These are phyloP conservation scores for Hymenoscyphus salicellus DNA, from an alignment of 2,329 filamentous ascomycete species.

Conservation along the genomic window DNA sequence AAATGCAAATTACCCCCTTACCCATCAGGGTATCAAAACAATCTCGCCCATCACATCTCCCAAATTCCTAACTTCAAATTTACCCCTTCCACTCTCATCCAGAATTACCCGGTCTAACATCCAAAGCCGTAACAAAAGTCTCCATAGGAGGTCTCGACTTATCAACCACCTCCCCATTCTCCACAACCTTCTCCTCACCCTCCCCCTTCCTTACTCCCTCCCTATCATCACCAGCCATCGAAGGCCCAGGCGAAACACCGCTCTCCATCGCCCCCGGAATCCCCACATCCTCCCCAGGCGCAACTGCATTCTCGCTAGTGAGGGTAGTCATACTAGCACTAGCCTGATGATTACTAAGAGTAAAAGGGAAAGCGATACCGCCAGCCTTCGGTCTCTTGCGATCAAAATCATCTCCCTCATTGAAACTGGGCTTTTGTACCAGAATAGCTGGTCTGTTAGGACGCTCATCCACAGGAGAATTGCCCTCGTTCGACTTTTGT, in stretches of 20 bases:
- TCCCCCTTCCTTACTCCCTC: not conserved
- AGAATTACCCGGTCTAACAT: not conserved
- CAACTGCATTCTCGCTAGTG: slow-evolving; percentile 36
- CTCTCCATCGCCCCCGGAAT: slow-evolving; percentile 19
- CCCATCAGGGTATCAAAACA: too few species aligned
- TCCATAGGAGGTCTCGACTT: slow-evolving; percentile 46
- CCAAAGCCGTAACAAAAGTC: slow-evolving; percentile 50
- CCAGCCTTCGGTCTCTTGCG: slow-evolving; percentile 65
- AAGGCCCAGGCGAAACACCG: not conserved
- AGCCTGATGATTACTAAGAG: slow-evolving; percentile 53
- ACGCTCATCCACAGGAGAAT: slow-evolving; percentile 15
- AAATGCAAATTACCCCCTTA: too few species aligned
- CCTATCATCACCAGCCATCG: slow-evolving; percentile 4
- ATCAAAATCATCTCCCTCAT: slow-evolving; percentile 46
- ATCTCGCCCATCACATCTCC: too few species aligned
- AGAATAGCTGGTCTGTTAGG: slow-evolving; percentile 19
- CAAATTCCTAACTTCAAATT: too few species aligned
- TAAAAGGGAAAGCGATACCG: slow-evolving; percentile 72
- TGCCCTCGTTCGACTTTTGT: slow-evolving; percentile 41
- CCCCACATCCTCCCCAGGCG: slow-evolving; percentile 25
- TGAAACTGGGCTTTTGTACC: slow-evolving; percentile 16
- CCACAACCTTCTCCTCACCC: slow-evolving; percentile 15
- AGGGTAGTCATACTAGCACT: slow-evolving; percentile 71
- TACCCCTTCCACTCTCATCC: too few species aligned
- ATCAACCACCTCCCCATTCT: slow-evolving; percentile 23